Conservation (phyloP, 164 flowering plant genomes). For the Amborella trichopoda region DNA sequence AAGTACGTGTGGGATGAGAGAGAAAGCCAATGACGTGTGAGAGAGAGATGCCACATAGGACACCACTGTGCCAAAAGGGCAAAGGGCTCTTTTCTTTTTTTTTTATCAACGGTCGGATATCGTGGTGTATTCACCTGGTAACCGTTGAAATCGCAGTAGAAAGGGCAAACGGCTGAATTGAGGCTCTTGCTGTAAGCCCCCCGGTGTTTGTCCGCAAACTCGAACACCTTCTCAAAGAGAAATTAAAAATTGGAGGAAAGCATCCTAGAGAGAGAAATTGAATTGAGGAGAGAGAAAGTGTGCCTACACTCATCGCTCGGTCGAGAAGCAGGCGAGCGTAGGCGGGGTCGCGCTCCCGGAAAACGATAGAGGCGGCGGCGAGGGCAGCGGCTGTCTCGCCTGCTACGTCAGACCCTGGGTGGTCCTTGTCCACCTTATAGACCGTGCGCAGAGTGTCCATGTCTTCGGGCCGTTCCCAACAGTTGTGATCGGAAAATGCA, state of each 20-base stretch:
- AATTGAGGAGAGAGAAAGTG: not conserved
- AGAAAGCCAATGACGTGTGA: not conserved
- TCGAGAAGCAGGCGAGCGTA: conserved; percentile 58
- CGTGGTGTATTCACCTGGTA: conserved; percentile 42
- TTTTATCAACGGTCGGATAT: conserved; percentile 6
- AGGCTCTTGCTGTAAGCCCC: conserved; percentile 83
- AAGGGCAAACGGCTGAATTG: conserved; percentile 72
- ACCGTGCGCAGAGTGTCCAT: conserved; percentile 77
- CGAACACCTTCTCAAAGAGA: conserved; percentile 49
- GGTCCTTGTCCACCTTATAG: conserved; percentile 39
- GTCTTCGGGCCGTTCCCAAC: conserved; percentile 97
- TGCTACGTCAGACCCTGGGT: conserved; percentile 92
- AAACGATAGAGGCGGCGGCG: conserved; percentile 85
- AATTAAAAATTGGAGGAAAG: not conserved
- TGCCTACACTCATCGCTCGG: conserved; percentile 51
- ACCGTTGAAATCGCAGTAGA: conserved; percentile 88
- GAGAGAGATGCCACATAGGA: not conserved
- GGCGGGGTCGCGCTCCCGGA: conserved; percentile 46
- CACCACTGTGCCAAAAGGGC: not conserved
- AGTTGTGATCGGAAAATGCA: conserved; percentile 60
- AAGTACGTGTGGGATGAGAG: not conserved
- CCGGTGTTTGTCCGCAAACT: conserved; percentile 77
- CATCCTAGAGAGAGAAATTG: not conserved
- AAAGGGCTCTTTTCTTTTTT: not conserved
- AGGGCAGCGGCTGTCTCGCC: conserved; percentile 94